Evolutionary conservation across 1,284 basidiomycete species (phyloP), one percentile per base, ranked within the genome.

Genomic region (Trichosporon faecale): DNA sequence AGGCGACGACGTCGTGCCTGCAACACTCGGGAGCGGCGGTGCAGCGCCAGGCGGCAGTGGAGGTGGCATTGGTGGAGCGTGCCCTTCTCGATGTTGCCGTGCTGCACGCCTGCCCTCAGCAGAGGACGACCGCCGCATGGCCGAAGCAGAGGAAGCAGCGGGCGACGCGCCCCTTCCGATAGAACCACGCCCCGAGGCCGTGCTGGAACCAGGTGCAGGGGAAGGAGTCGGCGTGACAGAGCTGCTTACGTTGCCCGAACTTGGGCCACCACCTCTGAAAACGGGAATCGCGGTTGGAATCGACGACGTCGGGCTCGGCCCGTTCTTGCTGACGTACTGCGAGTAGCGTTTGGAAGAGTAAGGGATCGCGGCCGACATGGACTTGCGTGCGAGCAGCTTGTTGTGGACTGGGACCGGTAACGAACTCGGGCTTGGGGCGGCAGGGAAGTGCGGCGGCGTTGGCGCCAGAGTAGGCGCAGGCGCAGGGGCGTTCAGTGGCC

Each of bases 321-420:
- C 9, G 23, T 52, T 52, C 49, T 52, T 52, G 49, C 21, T 3
- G 9, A 23, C 6, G 49, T 21, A 52, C 23, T 21, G 49, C 18
- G 21, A 52, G 49, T 11, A 11, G 21, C 49, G 57, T 8, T 27
- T 60, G 55, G 29, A 14, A 1, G 29, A 29, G 29, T 29, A 16
- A 16, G 57, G 29, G 6, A 31, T 31, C 3, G 57, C 57, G 29
- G 57, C 57, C 14, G 57, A 61, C 57, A 61, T 61, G 57, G 57
- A 61, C 29, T 31, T 61, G 57, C 57, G 57, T 9, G 57, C 57
- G 57, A 61, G 57, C 57, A 61, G 57, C 57, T 61, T 61, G 57
- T 31, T 61, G 57, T 61, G 57, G 21, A 61, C 57, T 4, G 57
- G 57, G 29, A 61, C 57, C 6, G 57, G 57, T 7, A 61, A 29